Conservation (phyloP, 371 early-diverging fungal species). For the Saksenaea oblongispora region DNA sequence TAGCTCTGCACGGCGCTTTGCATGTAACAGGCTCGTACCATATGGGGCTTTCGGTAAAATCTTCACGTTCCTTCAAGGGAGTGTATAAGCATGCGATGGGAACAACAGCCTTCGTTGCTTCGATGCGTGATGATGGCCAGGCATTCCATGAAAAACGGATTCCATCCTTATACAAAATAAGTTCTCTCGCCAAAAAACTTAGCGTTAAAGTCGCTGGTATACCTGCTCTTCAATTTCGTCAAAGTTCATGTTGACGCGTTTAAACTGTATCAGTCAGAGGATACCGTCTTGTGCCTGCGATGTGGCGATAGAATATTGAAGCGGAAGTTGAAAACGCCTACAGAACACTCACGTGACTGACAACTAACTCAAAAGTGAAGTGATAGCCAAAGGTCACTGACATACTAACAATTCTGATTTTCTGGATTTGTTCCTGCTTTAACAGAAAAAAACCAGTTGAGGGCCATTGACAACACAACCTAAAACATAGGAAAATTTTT, state of each 20-base stretch:
- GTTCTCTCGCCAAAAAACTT: background rate
- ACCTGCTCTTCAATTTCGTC: slow-evolving; percentile 86
- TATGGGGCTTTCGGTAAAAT: slow-evolving; percentile 71
- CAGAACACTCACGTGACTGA: background rate
- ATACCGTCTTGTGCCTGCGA: background rate
- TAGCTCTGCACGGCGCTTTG: slow-evolving; percentile 94
- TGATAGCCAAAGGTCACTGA: too few species aligned
- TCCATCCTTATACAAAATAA: slow-evolving; percentile 64
- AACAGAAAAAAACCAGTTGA: too few species aligned
- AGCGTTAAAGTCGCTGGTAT: background rate
- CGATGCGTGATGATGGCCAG: slow-evolving; percentile 92
- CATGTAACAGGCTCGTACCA: slow-evolving; percentile 98
- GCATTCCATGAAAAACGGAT: slow-evolving; percentile 99
- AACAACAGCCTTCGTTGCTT: slow-evolving; percentile 94
- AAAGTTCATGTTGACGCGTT: slow-evolving; percentile 67
- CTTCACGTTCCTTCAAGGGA: slow-evolving; percentile 93
- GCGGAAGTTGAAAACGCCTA: background rate
- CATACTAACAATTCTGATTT: too few species aligned
- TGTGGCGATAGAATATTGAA: slow-evolving; percentile 1
- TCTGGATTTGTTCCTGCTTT: too few species aligned
- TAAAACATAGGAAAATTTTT: too few species aligned
- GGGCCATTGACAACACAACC: too few species aligned
- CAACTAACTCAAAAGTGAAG: too few species aligned
- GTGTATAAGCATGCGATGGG: slow-evolving; percentile 98
- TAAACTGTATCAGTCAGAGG: background rate